Base-by-base conservation (phyloP, 441 rosid genomes). In the Pelargonium myrrhifolium region DNA sequence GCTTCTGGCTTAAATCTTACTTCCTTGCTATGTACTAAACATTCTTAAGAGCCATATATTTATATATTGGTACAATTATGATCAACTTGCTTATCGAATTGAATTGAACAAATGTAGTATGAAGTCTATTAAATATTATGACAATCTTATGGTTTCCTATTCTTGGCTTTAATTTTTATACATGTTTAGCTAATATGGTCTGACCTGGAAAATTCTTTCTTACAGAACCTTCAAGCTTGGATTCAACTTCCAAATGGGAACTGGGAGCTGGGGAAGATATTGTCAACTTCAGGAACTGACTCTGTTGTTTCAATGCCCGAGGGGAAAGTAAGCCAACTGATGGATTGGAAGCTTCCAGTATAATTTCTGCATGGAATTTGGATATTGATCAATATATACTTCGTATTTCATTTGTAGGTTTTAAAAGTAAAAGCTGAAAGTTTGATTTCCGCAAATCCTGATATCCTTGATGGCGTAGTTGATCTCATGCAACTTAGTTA, bases 401-500 rank as follows among this genome's bases (percentile, higher is more conserved):
- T 63, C 75, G 7, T 31, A 43, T 64, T 72, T 59, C 68, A 42
- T 51, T 49, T 67, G 64, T 74, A 94, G 99, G 89, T 86, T 74
- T 60, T 87, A 58, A 85, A 83, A 80, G 87, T 90, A 61, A 79
- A 82, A 81, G 81, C 88, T 65, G 96, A 88, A 74, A 79, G 77
- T 78, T 82, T 94, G 74, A 81, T 94, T 47, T 85, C 89, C n/a
- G 97, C 96, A 79, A 94, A 94, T 83, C 99, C 98, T 55, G 99
- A 88, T 79, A 94, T 94, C 75, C 98, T 94, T 81, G 96, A 92
- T 83, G 99, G 99, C 24, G 97, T 94, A 39, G 97, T 87, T 75
- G 98, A 94, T 82, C 96, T 94, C 66, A 89, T 94, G 99, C 98
- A 94, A 75, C 90, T 94, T 71, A 92, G 99, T 82, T 94, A 88